Base-by-base conservation (phyloP, 768 basidiomycete genomes). In the Stropharia rugosoannulata region DNA sequence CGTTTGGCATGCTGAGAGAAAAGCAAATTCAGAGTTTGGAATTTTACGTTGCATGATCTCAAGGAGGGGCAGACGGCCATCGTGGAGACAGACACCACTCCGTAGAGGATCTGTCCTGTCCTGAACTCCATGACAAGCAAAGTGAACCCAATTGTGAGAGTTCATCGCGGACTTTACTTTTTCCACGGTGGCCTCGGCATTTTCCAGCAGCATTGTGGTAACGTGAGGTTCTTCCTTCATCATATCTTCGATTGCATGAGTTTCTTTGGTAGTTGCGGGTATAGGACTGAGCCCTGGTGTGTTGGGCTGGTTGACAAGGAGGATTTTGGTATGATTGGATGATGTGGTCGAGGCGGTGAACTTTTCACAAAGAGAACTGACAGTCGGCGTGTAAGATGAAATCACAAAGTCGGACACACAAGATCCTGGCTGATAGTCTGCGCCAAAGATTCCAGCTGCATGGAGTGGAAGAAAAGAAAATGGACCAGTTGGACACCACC, bases 61-160 rank as follows among this genome's bases (percentile, higher is more conserved):
- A 44, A 66, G 49, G 13, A 68, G 15, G 42, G 60, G 62, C 22
- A 69, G 55, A n/a, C 41, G 22, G n/a, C 41, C n/a, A 27, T 63
- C 59, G 27, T 64, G 55, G 25, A 72, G 56, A 37, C 56, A 55
- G 10, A 69, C 60, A 4, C 62, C 70, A 48, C 64, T 69, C 5
- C 18, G 5, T 8, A 66, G 61, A 1, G 75, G 71, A 19, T 62
- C 36, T 4, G 18, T 3, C 9, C 52, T 1, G 46, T 76, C 63
- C 37, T 77, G 68, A 18, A 62, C 51, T 5, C 65, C 73, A 9
- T 74, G 71, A 51, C 75, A 76, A 2, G 76, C 70, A n/a, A 79
- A 57, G 54, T 80, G 77, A 40, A 68, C 63, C 40, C 56, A 64
- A 48, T 38, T 49, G 40, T 35, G 35, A 15, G 53, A 18, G 5